Percentiles rank a stretch among this genome's conserved stretches.
Evolutionary conservation across 495 filamentous ascomycete genomes (phyloP).

Genomic region (Neurospora tetraspora): DNA sequence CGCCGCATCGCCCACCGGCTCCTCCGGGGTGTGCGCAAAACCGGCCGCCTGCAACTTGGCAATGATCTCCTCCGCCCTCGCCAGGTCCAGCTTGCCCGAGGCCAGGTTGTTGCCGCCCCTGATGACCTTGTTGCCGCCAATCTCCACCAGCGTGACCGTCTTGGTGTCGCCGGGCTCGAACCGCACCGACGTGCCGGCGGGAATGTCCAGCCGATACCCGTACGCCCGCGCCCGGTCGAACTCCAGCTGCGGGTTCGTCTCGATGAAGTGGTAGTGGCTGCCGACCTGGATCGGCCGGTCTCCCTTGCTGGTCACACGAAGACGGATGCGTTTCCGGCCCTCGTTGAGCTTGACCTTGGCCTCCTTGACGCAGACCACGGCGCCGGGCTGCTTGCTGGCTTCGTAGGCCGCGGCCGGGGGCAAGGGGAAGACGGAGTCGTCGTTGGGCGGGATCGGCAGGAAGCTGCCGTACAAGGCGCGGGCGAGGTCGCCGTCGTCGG

Average conservation of each 20-base stretch:
- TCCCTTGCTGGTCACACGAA: slow-evolving; percentile 76
- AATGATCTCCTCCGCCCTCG: slow-evolving; percentile 54
- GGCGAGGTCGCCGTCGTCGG: slow-evolving; percentile 78
- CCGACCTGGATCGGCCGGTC: slow-evolving; percentile 91
- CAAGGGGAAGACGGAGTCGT: slow-evolving; percentile 47
- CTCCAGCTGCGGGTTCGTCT: slow-evolving; percentile 80
- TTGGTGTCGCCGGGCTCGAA: slow-evolving; percentile 93
- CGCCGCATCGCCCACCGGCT: slow-evolving; percentile 44
- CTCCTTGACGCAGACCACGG: slow-evolving; percentile 62
- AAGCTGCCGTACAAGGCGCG: slow-evolving; percentile 89
- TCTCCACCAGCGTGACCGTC: slow-evolving; percentile 88
- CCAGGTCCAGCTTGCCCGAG: slow-evolving; percentile 56
- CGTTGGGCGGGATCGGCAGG: slow-evolving; percentile 63
- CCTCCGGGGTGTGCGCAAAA: slow-evolving; percentile 61
- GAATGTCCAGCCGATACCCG: slow-evolving; percentile 80
- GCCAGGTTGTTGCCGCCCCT: slow-evolving; percentile 76
- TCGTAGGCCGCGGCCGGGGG: slow-evolving; percentile 49
- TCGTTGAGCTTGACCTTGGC: slow-evolving; percentile 59
- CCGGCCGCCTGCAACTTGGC: slow-evolving; percentile 54
- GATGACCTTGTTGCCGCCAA: slow-evolving; percentile 75
- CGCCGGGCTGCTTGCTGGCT: slow-evolving; percentile 62
- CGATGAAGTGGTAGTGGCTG: slow-evolving; percentile 94
- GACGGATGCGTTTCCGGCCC: slow-evolving; percentile 58
- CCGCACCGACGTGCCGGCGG: slow-evolving; percentile 84
- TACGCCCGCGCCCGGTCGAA: slow-evolving; percentile 84